A percentile compares a stretch with the other conserved stretches of the same genome.
Conservation (phyloP, 1,139 yeast species). For the Taphrina pruni region DNA sequence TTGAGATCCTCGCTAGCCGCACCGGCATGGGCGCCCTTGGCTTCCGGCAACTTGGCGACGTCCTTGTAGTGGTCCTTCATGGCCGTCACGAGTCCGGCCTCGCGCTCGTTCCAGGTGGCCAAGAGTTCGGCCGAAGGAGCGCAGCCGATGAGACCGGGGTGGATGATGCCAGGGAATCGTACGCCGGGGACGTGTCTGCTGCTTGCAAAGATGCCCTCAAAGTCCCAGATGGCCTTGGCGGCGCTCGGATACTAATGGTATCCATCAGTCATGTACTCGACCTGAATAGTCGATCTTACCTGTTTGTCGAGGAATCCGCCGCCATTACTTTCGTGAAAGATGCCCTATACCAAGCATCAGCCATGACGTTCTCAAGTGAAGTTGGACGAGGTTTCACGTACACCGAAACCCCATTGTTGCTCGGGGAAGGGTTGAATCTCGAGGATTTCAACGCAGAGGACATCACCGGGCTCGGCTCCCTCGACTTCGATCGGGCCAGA, state of each 20-base stretch:
- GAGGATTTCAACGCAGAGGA: slow-evolving; percentile 58
- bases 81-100: slow-evolving; percentile 51
- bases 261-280: neutral
- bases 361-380: neutral
- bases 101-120: slow-evolving; percentile 58
- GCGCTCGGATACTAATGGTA: slow-evolving; percentile 56
- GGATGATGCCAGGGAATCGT: slow-evolving; percentile 55
- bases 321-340: slow-evolving; percentile 58
- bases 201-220: slow-evolving; percentile 58
- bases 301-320: slow-evolving; percentile 58
- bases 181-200: slow-evolving; percentile 60
- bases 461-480: slow-evolving; percentile 59
- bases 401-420: slow-evolving; percentile 61
- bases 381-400: neutral
- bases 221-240: slow-evolving; percentile 61
- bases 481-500: slow-evolving; percentile 59
- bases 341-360: slow-evolving; percentile 49
- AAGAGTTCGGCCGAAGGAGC: slow-evolving; percentile 58
- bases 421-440: slow-evolving; percentile 61
- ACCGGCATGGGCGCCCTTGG: slow-evolving; percentile 55
- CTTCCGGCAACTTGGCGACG: slow-evolving; percentile 57
- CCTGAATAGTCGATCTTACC: slow-evolving; percentile 41
- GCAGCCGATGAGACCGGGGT: slow-evolving; percentile 61
- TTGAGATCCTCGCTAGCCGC: slow-evolving; percentile 48
- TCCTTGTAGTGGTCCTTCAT: slow-evolving; percentile 52